Conservation (phyloP, 305 asterid species). For the Vinca major region DNA sequence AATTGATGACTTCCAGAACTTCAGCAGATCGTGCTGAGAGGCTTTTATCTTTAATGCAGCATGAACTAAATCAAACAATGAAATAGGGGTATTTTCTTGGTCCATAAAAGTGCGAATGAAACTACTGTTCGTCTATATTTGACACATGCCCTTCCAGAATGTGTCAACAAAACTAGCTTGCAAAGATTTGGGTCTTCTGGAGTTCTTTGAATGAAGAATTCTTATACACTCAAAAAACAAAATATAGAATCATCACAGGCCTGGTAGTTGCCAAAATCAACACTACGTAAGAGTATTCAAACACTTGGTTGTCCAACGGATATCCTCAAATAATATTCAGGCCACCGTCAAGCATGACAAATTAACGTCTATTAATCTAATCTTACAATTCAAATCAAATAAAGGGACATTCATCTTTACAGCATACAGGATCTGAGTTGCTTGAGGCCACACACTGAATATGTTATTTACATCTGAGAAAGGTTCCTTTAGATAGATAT, state of each 20-base stretch:
- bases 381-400: not conserved
- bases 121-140: not conserved
- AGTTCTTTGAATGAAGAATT: not conserved
- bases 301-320: not conserved
- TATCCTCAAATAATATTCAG: not conserved
- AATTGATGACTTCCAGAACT: not conserved
- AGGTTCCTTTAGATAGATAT: not conserved
- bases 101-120: not conserved
- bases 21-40: not conserved
- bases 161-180: not conserved
- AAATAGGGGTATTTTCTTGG: not conserved
- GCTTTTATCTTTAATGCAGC: not conserved
- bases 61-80: not conserved
- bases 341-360: not conserved
- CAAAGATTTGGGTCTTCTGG: not conserved
- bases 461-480: not conserved
- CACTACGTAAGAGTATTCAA: not conserved
- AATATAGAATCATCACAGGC: not conserved
- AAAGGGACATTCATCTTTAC: not conserved
- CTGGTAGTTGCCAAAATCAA: not conserved
- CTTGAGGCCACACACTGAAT: not conserved
- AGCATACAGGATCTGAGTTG: not conserved
- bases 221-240: not conserved
- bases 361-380: not conserved
- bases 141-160: not conserved